A percentile compares a stretch with the other conserved stretches of the same genome.
These are phyloP conservation scores for Phoenix roebelenii DNA, from an alignment of 176 grass and related monocot species.

Conservation along the genomic window DNA sequence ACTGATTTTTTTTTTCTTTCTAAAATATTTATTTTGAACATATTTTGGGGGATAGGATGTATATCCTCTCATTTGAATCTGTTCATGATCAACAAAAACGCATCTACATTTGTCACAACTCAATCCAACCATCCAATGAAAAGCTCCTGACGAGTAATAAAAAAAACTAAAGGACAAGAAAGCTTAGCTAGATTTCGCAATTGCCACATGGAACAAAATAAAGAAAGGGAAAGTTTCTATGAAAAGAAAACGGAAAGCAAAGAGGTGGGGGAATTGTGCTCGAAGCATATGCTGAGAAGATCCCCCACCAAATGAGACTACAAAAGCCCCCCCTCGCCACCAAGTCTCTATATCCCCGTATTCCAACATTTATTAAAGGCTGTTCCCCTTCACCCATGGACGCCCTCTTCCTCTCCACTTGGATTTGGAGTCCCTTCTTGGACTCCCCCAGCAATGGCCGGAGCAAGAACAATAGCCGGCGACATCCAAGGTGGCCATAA, in stretches of 20 bases:
- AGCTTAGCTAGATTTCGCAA: too few relatives aligned
- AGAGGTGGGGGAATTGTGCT: neutral
- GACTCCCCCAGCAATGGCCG: neutral
- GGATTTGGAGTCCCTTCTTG: neutral
- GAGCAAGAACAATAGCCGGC: neutral
- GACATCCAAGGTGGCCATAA: neutral
- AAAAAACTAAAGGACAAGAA: too few relatives aligned
- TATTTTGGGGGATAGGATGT: too few relatives aligned
- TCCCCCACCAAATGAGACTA: neutral
- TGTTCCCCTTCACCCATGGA: neutral
- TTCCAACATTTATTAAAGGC: neutral
- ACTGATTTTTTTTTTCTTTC: too few relatives aligned
- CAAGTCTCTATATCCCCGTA: neutral
- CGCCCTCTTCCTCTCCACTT: neutral
- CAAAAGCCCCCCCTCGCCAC: neutral
- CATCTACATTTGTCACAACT: too few relatives aligned
- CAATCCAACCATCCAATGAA: too few relatives aligned
- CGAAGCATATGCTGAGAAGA: conserved; percentile 7
- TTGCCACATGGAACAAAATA: too few relatives aligned
- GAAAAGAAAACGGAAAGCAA: neutral
- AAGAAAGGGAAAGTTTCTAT: too few relatives aligned
- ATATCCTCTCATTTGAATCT: too few relatives aligned
- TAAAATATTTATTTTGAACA: too few relatives aligned
- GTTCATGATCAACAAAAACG: too few relatives aligned
- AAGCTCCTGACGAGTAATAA: too few relatives aligned